These are phyloP conservation scores for Fusarium sp. DNA, from an alignment of 2,329 filamentous ascomycete genomes.

Conservation along the genomic window DNA sequence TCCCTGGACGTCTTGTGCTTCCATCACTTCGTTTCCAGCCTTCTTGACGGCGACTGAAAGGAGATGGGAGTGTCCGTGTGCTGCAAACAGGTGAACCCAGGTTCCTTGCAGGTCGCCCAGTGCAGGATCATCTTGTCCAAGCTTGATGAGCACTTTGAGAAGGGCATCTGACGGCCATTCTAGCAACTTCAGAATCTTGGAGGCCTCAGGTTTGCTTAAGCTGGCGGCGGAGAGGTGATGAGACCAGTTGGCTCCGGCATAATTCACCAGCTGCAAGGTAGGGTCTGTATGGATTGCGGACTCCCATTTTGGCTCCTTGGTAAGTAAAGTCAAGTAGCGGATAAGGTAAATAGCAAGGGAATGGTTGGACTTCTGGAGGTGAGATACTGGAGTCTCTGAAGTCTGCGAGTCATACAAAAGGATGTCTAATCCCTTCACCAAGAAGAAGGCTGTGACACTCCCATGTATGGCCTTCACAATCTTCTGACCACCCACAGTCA, in stretches of 20 bases:
- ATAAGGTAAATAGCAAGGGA: not conserved
- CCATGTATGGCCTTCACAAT: slow-evolving; percentile 3
- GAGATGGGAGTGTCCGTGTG: not conserved
- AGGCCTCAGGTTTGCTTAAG: not conserved
- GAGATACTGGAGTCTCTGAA: not conserved
- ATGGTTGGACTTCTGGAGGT: not conserved
- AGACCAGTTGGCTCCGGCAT: slow-evolving; percentile 1
- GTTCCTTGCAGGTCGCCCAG: not conserved
- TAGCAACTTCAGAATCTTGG: not conserved
- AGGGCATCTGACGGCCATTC: not conserved
- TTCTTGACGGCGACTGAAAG: slow-evolving; percentile 5
- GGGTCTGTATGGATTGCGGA: not conserved
- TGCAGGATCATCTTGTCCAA: not conserved
- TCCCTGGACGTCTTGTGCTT: not conserved
- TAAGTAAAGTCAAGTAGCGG: not conserved
- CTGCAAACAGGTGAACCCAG: slow-evolving; percentile 5
- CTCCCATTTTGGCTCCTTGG: slow-evolving; percentile 5
- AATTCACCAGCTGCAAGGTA: not conserved
- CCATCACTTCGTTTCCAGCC: not conserved
- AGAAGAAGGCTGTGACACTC: not conserved
- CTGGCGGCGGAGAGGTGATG: not conserved
- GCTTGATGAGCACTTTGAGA: not conserved
- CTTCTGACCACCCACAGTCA: not conserved
- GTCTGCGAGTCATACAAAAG: not conserved
- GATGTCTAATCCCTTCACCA: not conserved